Evolutionary conservation across 352 stramenopile species (phyloP), one percentile per base, ranked within the genome.

Genomic region (Globisporangium nodosum): DNA sequence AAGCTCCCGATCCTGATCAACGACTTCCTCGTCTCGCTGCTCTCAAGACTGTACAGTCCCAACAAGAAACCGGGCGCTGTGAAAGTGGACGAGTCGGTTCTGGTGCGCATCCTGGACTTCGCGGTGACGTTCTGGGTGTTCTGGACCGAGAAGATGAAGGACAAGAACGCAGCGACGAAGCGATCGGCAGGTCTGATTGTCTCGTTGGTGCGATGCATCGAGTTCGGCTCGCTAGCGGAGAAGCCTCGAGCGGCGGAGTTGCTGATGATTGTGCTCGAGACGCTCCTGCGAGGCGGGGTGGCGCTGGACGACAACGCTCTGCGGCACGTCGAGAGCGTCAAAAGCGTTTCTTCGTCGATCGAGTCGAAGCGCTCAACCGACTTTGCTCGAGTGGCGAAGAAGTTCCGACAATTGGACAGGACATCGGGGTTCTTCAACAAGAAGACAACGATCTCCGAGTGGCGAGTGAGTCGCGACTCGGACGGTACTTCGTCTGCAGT

Each of bases 121-220:
- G 78, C 73, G 37, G 70, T 87, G 9, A 66, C 68, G 18, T 91
- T 91, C 49, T 92, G 83, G 83, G 73, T 72, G 53, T 92, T 92
- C 50, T 88, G 81, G 71, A 62, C 58, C 6, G 72, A 65, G 46
- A 65, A 74, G n/a, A 56, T 88, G 37, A 73, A 86, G 53, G 78
- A 87, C 31, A 40, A 61, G 21, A 65, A 64, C 49, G 76, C 74
- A 0, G 69, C 67, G 18, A 88, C 68, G 33, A 88, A 87, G 30
- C 76, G 80, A 4, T 82, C 79, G 11, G 68, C 66, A 43, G 75
- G 62, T 0, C 58, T 92, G 15, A 66, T 92, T 24, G 47, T 58
- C 27, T 71, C 80, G 42, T 52, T 92, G 13, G 68, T 85, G n/a
- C 63, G 69, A 24, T 90, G 82, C 51, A 76, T 92, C 35, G 66